These are phyloP conservation scores for Cryptosporidium bovis DNA, from an alignment of 169 alveolate genomes.

Conservation along the genomic window DNA sequence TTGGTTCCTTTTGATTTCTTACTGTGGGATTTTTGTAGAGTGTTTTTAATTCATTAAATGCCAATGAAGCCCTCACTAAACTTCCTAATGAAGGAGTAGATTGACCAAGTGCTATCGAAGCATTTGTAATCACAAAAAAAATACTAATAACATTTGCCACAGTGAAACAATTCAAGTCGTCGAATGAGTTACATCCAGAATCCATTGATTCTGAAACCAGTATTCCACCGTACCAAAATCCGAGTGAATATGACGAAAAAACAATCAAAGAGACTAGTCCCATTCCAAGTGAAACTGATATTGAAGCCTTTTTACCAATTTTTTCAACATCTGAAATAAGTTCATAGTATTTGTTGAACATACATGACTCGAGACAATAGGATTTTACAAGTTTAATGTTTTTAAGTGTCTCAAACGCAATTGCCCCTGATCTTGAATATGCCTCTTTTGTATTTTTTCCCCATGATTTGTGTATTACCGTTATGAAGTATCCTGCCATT, in stretches of 20 bases:
- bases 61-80: constrained; percentile 46
- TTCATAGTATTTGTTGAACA: constrained; percentile 56
- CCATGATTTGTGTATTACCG: constrained; percentile 57
- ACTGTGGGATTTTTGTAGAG: constrained; percentile 10
- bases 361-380: constrained; percentile 25
- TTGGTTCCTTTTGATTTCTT: constrained; percentile 8
- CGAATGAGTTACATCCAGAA: constrained; percentile 46
- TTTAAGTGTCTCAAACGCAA: constrained; percentile 51
- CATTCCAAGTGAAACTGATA: constrained; percentile 49
- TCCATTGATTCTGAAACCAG: constrained; percentile 67
- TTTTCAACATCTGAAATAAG: constrained; percentile 35
- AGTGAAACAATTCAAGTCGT: constrained; percentile 47
- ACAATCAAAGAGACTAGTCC: constrained; percentile 61
- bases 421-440: constrained; percentile 59
- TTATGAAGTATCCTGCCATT: constrained; percentile 45
- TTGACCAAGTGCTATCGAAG: constrained; percentile 73
- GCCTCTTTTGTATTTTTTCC: constrained; percentile 17
- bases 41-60: constrained; percentile 27
- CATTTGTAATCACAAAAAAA: constrained; percentile 59
- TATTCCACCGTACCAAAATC: constrained; percentile 80
- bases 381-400: constrained; percentile 51
- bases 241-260: constrained; percentile 75
- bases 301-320: constrained; percentile 41
- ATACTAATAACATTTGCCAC: constrained; percentile 70
- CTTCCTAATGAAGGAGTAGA: constrained; percentile 73